phyloP scores from a whole-genome alignment of 805 yeast genomes.

The Kuraishia ogatae region DNA sequence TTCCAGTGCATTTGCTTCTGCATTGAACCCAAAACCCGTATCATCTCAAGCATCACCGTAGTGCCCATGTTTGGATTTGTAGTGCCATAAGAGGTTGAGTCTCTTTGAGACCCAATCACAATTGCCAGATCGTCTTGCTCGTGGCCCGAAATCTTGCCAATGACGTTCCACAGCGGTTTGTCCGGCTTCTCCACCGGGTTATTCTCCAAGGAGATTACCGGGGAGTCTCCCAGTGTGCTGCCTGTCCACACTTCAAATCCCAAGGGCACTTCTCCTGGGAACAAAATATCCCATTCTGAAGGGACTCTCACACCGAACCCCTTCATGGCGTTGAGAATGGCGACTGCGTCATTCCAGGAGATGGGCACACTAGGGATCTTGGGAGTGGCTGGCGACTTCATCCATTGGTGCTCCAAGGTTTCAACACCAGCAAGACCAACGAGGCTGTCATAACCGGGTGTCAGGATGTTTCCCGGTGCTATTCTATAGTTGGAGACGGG shows the following conservation, averaged over 20 bases:
- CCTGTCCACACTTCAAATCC: conserved; percentile 3
- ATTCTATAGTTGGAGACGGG: conserved; percentile 29
- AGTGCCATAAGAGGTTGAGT: conserved; percentile 71
- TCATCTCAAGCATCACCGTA: conserved; percentile 59
- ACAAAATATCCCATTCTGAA: not conserved
- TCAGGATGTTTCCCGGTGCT: conserved; percentile 69
- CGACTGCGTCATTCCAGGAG: conserved; percentile 61
- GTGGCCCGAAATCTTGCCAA: conserved; percentile 70
- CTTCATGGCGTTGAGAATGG: conserved; percentile 26
- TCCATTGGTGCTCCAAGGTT: conserved; percentile 30
- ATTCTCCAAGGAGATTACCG: conserved; percentile 22
- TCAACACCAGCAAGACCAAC: conserved; percentile 24
- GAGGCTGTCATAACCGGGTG: conserved; percentile 61
- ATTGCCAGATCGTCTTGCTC: conserved; percentile 72
- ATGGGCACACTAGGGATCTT: conserved; percentile 72
- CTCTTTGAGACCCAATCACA: conserved; percentile 78
- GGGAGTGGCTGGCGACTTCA: conserved; percentile 46
- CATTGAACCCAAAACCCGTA: conserved; percentile 57
- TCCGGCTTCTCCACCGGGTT: conserved; percentile 36
- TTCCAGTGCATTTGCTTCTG: conserved; percentile 64
- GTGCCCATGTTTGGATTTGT: conserved; percentile 68
- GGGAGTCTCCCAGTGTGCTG: not conserved
- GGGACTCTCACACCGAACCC: conserved; percentile 27
- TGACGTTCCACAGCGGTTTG: conserved; percentile 71
- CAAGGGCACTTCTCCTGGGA: not conserved